phyloP scores from a whole-genome alignment of 2,329 filamentous ascomycete genomes.

The Westerdykella aurantiaca region DNA sequence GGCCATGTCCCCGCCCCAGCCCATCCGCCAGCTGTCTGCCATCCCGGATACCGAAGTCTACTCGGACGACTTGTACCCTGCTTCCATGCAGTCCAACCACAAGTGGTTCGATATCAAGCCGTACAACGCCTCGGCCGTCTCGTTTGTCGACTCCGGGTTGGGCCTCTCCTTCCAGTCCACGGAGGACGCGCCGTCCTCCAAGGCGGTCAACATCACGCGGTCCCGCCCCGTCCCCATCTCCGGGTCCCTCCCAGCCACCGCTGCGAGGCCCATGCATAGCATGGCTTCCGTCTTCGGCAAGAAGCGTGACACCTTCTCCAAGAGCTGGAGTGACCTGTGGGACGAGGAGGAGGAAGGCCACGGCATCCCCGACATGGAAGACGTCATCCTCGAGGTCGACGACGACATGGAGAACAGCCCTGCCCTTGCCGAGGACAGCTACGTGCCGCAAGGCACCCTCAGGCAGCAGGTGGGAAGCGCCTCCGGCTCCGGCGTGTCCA shows the following conservation, averaged over 20 bases:
- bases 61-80: constrained; percentile 77
- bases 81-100: constrained; percentile 59
- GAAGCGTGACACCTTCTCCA: constrained; percentile 74
- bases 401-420: constrained; percentile 34
- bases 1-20: constrained; percentile 65
- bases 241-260: constrained; percentile 66
- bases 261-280: constrained; percentile 56
- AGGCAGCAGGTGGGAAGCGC: constrained; percentile 34
- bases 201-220: constrained; percentile 47
- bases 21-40: constrained; percentile 75
- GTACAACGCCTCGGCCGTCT: constrained; percentile 75
- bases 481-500: constrained; percentile 42
- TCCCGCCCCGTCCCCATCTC: constrained; percentile 71
- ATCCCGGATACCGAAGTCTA: constrained; percentile 77
- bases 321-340: constrained; percentile 99
- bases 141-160: constrained; percentile 75
- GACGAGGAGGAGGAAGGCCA: constrained; percentile 88
- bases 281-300: constrained; percentile 76
- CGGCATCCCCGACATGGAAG: constrained; percentile 46
- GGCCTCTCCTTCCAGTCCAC: constrained; percentile 72
- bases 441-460: constrained; percentile 40
- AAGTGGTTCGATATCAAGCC: constrained; percentile 72
- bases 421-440: constrained; percentile 46
- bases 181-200: constrained; percentile 43
- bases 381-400: too few species aligned